A percentile compares a stretch with the other conserved stretches of the same genome.
phyloP scores from a whole-genome alignment of 1,284 basidiomycete genomes.

The Apiotrichum porosum region DNA sequence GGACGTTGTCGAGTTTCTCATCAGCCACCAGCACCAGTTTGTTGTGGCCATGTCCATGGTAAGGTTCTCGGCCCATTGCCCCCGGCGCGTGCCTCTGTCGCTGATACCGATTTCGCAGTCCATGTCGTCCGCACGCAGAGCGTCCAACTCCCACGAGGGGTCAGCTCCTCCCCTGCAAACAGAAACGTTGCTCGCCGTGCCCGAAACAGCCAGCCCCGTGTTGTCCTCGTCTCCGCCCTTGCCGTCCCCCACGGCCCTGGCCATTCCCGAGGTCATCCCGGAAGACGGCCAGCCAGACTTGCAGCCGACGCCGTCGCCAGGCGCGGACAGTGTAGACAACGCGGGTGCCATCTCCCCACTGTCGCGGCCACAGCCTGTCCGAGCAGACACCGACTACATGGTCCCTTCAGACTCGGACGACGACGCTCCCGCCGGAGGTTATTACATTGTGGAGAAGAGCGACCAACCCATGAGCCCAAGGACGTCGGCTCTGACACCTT shows the following conservation, averaged over 20 bases:
- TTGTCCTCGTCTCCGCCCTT: no score
- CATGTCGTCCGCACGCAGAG: no score
- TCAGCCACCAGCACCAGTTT: slow-evolving; percentile 54
- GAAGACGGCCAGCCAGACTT: slow-evolving; percentile 1
- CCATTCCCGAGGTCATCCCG: slow-evolving; percentile 1
- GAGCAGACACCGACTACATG: slow-evolving; percentile 44
- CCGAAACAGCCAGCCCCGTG: no score
- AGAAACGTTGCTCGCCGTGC: no score
- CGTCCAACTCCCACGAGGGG: no score
- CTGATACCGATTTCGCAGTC: background rate
- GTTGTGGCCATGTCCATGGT: slow-evolving; percentile 44
- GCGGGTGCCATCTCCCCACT: no score
- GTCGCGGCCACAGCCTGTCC: slow-evolving; percentile 18
- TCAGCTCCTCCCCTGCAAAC: no score
- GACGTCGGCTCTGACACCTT: slow-evolving; percentile 2
- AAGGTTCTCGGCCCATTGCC: no score
- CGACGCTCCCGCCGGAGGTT: slow-evolving; percentile 43
- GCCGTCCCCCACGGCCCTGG: background rate
- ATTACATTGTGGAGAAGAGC: slow-evolving; percentile 37
- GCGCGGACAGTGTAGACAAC: background rate
- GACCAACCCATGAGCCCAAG: background rate
- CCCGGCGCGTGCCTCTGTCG: no score
- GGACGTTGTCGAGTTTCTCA: slow-evolving; percentile 87
- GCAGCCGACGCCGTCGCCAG: background rate
- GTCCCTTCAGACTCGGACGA: slow-evolving; percentile 49